Conservation (phyloP, 1,284 basidiomycete genomes). For the Ceratobasidium theobromae region DNA sequence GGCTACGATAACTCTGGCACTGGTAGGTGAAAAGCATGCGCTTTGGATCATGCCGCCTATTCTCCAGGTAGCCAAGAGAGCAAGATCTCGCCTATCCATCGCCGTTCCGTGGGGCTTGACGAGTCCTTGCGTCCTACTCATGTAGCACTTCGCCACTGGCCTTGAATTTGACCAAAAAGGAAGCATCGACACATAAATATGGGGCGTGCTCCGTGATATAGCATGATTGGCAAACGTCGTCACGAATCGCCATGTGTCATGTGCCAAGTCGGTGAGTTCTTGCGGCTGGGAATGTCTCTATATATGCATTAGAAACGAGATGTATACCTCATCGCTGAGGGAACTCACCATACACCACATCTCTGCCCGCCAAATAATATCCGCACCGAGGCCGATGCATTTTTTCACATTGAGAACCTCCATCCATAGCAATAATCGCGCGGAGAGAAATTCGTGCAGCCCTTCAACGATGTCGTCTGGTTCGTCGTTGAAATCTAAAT, state of each 20-base stretch:
- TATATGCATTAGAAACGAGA: neutral
- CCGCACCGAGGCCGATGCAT: neutral
- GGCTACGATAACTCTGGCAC: neutral
- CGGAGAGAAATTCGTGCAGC: neutral
- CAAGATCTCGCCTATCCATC: neutral
- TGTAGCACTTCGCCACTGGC: neutral
- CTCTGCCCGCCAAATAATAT: neutral
- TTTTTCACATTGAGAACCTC: conserved; percentile 9
- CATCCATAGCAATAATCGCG: conserved; percentile 2
- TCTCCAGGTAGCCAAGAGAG: neutral
- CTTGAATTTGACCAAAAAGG: neutral
- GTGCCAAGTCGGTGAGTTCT: neutral
- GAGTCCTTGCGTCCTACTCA: neutral
- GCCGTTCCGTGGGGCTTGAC: neutral
- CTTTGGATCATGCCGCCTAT: neutral
- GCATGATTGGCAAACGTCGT: neutral
- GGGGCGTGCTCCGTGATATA: neutral
- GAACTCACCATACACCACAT: neutral
- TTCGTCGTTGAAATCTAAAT: neutral
- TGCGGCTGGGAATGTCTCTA: neutral
- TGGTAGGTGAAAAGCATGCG: neutral
- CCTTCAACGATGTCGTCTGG: neutral
- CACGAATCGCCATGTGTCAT: neutral
- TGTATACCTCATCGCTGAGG: neutral
- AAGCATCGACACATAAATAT: conserved; percentile 14